Evolutionary conservation across 2,329 filamentous ascomycete species (phyloP).

Genomic region (Cercospora beticola): DNA sequence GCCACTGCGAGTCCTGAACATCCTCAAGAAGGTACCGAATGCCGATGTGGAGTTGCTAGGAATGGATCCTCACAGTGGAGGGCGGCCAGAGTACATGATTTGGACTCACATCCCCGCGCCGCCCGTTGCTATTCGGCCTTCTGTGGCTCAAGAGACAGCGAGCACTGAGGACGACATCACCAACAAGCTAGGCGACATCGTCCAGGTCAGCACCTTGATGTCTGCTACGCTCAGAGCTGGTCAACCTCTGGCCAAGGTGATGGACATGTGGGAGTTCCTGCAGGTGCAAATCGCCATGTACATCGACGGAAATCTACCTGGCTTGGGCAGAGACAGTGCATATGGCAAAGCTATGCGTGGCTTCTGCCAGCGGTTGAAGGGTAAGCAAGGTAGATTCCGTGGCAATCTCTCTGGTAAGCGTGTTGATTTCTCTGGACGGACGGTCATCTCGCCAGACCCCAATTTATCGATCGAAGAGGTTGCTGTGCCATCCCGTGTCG

Average conservation of each 20-base stretch:
- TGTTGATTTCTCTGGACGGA: conserved; percentile 96
- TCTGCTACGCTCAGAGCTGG: conserved; percentile 79
- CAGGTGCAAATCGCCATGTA: conserved; percentile 96
- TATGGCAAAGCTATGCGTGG: conserved; percentile 87
- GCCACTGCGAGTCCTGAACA: conserved; percentile 79
- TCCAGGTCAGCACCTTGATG: conserved; percentile 86
- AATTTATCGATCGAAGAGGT: conserved; percentile 93
- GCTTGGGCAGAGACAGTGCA: conserved; percentile 76
- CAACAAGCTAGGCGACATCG: conserved; percentile 93
- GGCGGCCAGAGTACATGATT: conserved; percentile 91
- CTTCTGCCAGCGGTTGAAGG: conserved; percentile 92
- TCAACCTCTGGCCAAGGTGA: conserved; percentile 80
- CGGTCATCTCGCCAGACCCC: conserved; percentile 95
- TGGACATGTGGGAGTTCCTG: conserved; percentile 98
- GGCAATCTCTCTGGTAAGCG: conserved; percentile 97
- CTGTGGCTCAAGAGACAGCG: conserved; percentile 86
- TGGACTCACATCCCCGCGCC: conserved; percentile 96
- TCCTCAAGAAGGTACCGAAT: conserved; percentile 84
- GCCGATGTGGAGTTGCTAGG: conserved; percentile 89
- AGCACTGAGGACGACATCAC: conserved; percentile 97
- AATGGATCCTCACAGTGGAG: conserved; percentile 74
- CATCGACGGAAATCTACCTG: conserved; percentile 94
- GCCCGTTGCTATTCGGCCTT: conserved; percentile 89
- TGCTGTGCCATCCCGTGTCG: conserved; percentile 85
- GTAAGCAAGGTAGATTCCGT: conserved; percentile 95